A percentile compares a stretch with the other conserved stretches of the same genome.
phyloP scores from a whole-genome alignment of 1,284 basidiomycete genomes.

The Malassezia obtusa region DNA sequence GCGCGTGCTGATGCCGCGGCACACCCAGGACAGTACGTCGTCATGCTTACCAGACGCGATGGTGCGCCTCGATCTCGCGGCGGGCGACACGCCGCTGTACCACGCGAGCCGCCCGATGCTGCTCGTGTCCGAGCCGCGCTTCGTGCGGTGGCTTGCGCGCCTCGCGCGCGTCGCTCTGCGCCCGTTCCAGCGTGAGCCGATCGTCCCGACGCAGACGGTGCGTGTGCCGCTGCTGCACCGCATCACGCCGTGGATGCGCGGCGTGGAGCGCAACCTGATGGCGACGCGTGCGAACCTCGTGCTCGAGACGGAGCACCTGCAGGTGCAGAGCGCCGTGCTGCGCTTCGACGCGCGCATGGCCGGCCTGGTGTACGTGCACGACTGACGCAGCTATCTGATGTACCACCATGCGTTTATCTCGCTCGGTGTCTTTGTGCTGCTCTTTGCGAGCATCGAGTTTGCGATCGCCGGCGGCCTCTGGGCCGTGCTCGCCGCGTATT shows the following conservation, averaged over 20 bases:
- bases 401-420: conserved; percentile 38
- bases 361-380: conserved; percentile 24
- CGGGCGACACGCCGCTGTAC: not conserved
- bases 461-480: conserved; percentile 35
- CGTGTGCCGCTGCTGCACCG: conserved; percentile 28
- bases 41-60: conserved; percentile 17
- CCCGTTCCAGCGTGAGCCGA: conserved; percentile 4
- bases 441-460: conserved; percentile 41
- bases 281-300: not conserved
- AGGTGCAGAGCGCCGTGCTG: conserved; percentile 31
- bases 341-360: conserved; percentile 42
- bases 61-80: conserved; percentile 21
- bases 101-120: conserved; percentile 5
- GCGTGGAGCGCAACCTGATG: not conserved
- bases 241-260: conserved; percentile 19
- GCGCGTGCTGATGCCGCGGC: conserved; percentile 23
- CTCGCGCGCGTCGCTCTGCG: not conserved
- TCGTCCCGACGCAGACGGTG: conserved; percentile 23
- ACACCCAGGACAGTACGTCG: not conserved
- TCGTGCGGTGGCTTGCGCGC: conserved; percentile 11
- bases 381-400: conserved; percentile 33
- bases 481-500: conserved; percentile 31
- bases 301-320: not conserved
- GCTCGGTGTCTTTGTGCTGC: conserved; percentile 33
- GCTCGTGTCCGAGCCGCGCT: conserved; percentile 7